Evolutionary conservation across 345 rosid species (phyloP), one percentile per base, ranked within the genome.

Genomic region (Moricandia arvensis): DNA sequence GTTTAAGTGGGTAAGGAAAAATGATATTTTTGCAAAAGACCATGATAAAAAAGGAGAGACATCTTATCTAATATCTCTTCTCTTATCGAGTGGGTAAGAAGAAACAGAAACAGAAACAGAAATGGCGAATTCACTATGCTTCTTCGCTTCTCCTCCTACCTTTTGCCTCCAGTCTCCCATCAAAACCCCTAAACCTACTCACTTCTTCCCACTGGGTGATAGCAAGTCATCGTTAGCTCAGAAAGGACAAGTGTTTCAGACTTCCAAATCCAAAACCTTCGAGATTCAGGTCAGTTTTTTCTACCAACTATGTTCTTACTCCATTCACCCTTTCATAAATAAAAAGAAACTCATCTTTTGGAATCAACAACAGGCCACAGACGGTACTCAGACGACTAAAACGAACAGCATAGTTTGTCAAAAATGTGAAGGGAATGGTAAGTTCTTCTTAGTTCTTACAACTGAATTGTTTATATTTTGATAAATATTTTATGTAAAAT

Each of bases 351-450:
- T 51, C n/a, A 27, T 59, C n/a, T 49, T 77, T 26, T 77, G 80
- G 61, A 24, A 43, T 66, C 1, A 67, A 73, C 9, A 67, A 73
- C 85, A 95, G 99, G 91, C 96, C 15, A 58, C 85, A 41, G 53
- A 77, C 54, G 35, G 79, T 49, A 76, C 75, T 64, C 83, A 17
- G 73, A 38, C 57, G 62, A 45, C 87, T 62, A 89, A 89, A 75
- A 0, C 8, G 16, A 84, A 58, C 80, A 94, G 97, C 85, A 78
- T 94, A 31, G 64, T 94, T 43, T 94, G 98, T 75, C 24, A 81
- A 30, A 88, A 91, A 6, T 94, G 96, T 82, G 93, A 90, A 13
- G 93, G 93, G 33, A 85, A 87, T 37, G 96, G 96, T 88, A 81
- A 80, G 79, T n/a, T 30, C 0, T 24, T 58, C 15, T 11, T 59